Evolutionary conservation across 73 alveolate species (phyloP), one percentile per base, ranked within the genome.

Genomic region (Paramecium tetraurelia): DNA sequence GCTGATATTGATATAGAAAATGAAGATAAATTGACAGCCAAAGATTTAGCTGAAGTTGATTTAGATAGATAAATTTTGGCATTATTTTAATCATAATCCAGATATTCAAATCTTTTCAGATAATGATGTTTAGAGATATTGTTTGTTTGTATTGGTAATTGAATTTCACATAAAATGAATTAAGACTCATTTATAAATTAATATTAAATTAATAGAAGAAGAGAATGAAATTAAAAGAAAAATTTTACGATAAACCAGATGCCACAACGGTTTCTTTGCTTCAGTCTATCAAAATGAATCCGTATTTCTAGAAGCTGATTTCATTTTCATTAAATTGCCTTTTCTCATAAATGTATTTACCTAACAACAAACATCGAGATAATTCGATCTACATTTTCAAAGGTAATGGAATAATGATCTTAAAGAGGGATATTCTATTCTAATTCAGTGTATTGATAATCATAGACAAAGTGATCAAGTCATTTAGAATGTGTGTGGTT

Each of bases 331-430:
- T 80, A 35, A 80, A 41, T 24, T 44, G 90, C 29, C 90, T 80
- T 8, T 80, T 27, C 3, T 20, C 90, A 6, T 27, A 80, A 22
- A 48, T 80, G 76, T 80, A 80, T 48, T 80, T 80, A 12, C 90
- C 90, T 2, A 80, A 40, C 43, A 80, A 40, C 50, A 80, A 46
- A 20, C 90, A 80, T 80, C 70, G 90, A 24, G 90, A 80, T 35
- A 80, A 80, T 80, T 33, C 90, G 5, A 22, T 80, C 46, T 80
- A 43, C 38, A 27, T 80, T 24, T 80, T 41, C 27, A 41, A 80
- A 35, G 57, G 90, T 80, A 80, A 21, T n/a, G 24, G 21, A 2
- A 43, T 38, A 10, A 43, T 24, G 48, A 43, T 38, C 33, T 24
- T 41, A 43, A 40, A 80, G 70, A 80, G 84, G 84, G 84, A 14